A percentile compares a stretch with the other conserved stretches of the same genome.
Evolutionary conservation across 768 basidiomycete species (phyloP).

Genomic region (Mrakia frigida): DNA sequence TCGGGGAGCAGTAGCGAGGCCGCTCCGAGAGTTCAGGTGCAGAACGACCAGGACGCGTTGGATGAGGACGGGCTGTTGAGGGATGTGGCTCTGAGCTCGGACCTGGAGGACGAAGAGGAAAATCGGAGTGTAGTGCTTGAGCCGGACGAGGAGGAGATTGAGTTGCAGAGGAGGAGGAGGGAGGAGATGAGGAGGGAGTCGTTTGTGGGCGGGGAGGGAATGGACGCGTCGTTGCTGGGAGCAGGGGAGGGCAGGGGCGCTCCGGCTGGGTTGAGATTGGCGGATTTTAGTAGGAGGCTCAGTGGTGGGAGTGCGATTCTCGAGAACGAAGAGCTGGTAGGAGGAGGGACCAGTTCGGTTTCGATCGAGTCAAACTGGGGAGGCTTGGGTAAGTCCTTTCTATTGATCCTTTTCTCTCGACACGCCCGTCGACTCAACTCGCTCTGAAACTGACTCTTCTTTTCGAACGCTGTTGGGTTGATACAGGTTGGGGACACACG

Average conservation of each 20-base stretch:
- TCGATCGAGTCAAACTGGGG: neutral
- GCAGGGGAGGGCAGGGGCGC: neutral
- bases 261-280: neutral
- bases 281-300: too few species aligned
- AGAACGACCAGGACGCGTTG: neutral
- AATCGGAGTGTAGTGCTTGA: neutral
- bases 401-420: neutral
- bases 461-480: neutral
- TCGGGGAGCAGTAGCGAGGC: neutral
- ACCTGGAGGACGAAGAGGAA: neutral
- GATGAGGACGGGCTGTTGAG: neutral
- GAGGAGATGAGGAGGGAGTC: conserved; percentile 5
- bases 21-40: neutral
- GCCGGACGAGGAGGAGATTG: conserved; percentile 1
- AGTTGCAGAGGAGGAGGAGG: neutral
- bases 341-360: neutral
- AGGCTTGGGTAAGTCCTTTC: neutral
- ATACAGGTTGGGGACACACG: neutral
- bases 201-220: neutral
- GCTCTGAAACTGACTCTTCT: neutral
- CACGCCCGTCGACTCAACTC: neutral
- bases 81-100: neutral
- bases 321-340: too few species aligned
- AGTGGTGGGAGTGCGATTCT: too few species aligned
- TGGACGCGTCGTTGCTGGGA: neutral